Evolutionary conservation across 192 early-diverging fungal genomes (phyloP), one percentile per base, ranked within the genome.

Genomic region (Dissophora globulifera): DNA sequence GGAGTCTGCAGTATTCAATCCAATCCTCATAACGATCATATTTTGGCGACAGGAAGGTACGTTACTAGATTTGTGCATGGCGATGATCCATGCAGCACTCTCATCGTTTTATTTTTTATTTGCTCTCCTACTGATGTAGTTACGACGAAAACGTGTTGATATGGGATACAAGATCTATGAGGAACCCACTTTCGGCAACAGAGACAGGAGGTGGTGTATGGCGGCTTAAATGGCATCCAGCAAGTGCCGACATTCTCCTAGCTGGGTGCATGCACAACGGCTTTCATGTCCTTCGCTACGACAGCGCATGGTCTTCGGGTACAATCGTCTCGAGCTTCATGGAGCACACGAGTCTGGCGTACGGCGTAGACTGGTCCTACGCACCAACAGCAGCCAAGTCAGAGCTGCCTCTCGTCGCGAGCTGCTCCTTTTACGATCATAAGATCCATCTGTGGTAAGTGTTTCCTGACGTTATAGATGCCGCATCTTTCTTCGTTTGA

Each of bases 161-260:
- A 40, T 99, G 97, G 97, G 97, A 99, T 69, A 92, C 86, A 5
- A 87, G 97, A 11, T 84, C 71, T 9, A 94, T 97, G 91, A 82
- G 89, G n/a, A 40, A 56, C 20, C 95, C 95, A 3, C 23, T 95
- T 46, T 62, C 79, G 1, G 90, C 92, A 20, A 69, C 85, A 42
- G 85, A 84, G 29, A 88, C 90, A 17, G 94, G 90, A 27, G 95
- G 96, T 7, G 96, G 96, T 11, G 93, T 96, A 11, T 99, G 97
- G 97, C 81, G 95, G 23, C 71, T 99, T 35, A 93, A 94, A 81
- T 99, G 96, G 95, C 95, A 98, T 66, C 97, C 97, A 1, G 83
- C 79, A 0, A 78, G 84, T 9, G 67, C 84, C 1, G 70, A 83
- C 30, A 50, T 61, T 17, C 69, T 99, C 30, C 63, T 96, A 16